Conservation (phyloP, 2,329 filamentous ascomycete genomes). For the Nigrospora oryzae region DNA sequence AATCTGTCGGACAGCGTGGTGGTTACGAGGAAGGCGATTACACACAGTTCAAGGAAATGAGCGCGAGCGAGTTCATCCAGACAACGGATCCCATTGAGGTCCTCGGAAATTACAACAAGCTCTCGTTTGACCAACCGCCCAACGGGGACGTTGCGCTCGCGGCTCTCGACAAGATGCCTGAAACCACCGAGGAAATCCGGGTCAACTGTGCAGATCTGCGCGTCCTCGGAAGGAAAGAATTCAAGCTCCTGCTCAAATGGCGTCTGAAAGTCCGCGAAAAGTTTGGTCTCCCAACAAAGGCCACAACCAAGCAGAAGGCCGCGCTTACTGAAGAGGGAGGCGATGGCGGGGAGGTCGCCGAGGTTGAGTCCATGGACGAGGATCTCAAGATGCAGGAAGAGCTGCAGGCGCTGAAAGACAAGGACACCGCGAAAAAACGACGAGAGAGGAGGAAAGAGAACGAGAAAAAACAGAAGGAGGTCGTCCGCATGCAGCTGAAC, state of each 20-base stretch:
- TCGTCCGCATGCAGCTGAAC: conserved; percentile 93
- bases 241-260: conserved; percentile 85
- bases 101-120: conserved; percentile 73
- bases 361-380: conserved; percentile 87
- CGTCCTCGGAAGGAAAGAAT: conserved; percentile 88
- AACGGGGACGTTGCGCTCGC: conserved; percentile 82
- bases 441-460: conserved; percentile 82
- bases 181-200: conserved; percentile 77
- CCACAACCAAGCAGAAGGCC: conserved; percentile 39
- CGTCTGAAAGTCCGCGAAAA: conserved; percentile 80
- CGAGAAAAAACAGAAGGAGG: conserved; percentile 88
- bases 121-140: conserved; percentile 72
- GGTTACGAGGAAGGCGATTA: conserved; percentile 97
- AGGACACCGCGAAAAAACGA: conserved; percentile 67
- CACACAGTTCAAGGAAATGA: conserved; percentile 80
- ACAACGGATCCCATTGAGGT: conserved; percentile 90
- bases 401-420: conserved; percentile 72
- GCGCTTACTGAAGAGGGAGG: conserved; percentile 34
- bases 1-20: conserved; percentile 31
- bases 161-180: conserved; percentile 75
- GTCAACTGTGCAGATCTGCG: conserved; percentile 76
- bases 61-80: conserved; percentile 89
- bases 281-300: conserved; percentile 79
- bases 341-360: conserved; percentile 64
- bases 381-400: conserved; percentile 87